Base-by-base conservation (phyloP, 164 flowering plant species). In the Vitis riparia region DNA sequence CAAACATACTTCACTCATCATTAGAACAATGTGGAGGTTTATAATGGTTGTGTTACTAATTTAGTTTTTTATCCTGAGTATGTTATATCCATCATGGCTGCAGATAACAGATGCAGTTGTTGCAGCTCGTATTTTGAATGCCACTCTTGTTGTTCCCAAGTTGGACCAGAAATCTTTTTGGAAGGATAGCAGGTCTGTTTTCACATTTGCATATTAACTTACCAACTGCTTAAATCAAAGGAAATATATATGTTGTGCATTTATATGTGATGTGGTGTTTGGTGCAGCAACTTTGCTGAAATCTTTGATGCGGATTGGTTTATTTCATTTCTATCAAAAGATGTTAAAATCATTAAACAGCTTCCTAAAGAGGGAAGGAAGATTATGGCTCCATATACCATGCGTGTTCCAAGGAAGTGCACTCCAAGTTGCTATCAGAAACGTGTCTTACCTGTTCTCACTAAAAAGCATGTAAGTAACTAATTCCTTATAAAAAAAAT, bases 41-140 rank as follows among this genome's bases (percentile, higher is more conserved):
- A 17, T 51, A 61, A n/a, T 12, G 9, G 51, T 12, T 68, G 9
- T n/a, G 29, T 15, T 48, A 14, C 47, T 62, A 15, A 62, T n/a
- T 37, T 53, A 7, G 15, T 48, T 44, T 51, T 27, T 14, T 48
- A 59, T 60, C 60, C 61, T 47, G 12, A 62, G 8, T 50, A 19
- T 64, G 37, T 67, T 44, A 7, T 55, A 8, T 11, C 27, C 50
- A 11, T 52, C 30, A 5, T 69, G 65, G 68, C 32, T 69, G 72
- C 86, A 89, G 94, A 88, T 89, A 71, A 85, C 80, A 55, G 94
- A 89, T 80, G 87, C 87, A 67, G 94, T 89, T 66, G 94, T 87
- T 76, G 90, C 88, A 52, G 92, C 94, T 29, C 80, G 77, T 60
- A 86, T 89, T 61, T 68, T 89, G 77, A 89, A 89, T 73, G 91